Evolutionary conservation across 805 yeast genomes (phyloP), one percentile per base, ranked within the genome.

Genomic region (Tanozyma kutaoensis): DNA sequence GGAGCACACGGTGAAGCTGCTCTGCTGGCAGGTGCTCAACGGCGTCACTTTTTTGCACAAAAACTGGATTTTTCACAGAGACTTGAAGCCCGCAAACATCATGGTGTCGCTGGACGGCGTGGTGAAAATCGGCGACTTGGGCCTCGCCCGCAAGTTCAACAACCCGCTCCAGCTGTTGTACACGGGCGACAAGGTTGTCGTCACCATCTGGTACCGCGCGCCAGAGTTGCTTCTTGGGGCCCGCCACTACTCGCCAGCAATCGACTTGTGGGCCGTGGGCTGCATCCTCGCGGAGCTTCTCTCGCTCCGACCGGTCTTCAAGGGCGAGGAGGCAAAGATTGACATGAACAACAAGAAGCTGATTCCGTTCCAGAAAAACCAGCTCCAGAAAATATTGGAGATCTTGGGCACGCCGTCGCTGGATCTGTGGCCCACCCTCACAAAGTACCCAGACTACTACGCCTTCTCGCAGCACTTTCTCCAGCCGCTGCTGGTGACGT

Each of bases 301-400:
- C 10, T 81, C 94, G 1, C 53, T 91, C 18, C 58, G 95, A 40
- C 99, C 99, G 0, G 76, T 91, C 8, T 91, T 91, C 57, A 91
- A 91, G 49, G 98, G 98, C 28, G 98, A 91, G 52, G 99, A 91
- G 46, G 91, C 94, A 10, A 88, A 88, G 41, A 79, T 88, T 68
- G 97, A 86, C 48, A 46, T 57, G 25, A 55, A 50, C 34, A 80
- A 79, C 38, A 88, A 85, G 45, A 86, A 88, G 45, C 77, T 74
- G 30, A 86, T 88, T 4, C 96, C 97, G 2, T 91, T 91, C 51
- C 98, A 91, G 50, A 74, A 78, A 31, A 86, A 81, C 46, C 99
- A 91, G 55, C 66, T 88, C 46, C 78, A 80, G 42, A 85, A 84
- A 46, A 86, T 91, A 14, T 60, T 91, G 15, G 97, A 91, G 49